These are phyloP conservation scores for Melampsora larici-populina DNA, from an alignment of 1,284 basidiomycete species.

Conservation along the genomic window DNA sequence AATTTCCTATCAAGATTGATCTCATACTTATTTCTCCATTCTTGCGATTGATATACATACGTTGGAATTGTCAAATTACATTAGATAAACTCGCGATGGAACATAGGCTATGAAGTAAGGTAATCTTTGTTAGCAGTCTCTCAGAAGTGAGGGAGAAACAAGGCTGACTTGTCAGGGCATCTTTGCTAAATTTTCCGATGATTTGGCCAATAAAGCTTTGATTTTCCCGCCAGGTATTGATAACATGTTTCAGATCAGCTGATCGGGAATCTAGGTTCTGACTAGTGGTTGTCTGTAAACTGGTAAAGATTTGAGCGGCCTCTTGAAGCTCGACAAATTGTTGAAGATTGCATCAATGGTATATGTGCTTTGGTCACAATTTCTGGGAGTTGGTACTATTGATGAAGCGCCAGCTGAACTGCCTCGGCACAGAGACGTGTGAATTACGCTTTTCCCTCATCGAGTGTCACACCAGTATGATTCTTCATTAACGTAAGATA, in stretches of 20 bases:
- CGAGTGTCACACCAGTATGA: constrained; percentile 51
- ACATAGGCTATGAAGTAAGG: constrained; percentile 64
- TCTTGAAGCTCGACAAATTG: constrained; percentile 98
- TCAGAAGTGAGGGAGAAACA: no score
- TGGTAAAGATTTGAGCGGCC: constrained; percentile 84
- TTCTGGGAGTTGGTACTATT: constrained; percentile 87
- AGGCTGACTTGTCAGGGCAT: constrained; percentile 48
- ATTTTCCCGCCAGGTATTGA: constrained; percentile 88
- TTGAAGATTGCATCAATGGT: constrained; percentile 89
- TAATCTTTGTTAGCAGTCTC: no score
- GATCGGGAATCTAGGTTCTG: constrained; percentile 92
- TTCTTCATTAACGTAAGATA: constrained; percentile 75
- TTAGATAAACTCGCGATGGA: constrained; percentile 85
- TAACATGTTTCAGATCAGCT: constrained; percentile 88
- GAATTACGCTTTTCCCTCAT: constrained; percentile 61
- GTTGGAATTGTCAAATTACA: constrained; percentile 78
- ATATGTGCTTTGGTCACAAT: constrained; percentile 87
- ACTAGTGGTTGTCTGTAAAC: constrained; percentile 78
- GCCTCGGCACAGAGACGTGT: constrained; percentile 87
- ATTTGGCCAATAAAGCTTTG: constrained; percentile 29
- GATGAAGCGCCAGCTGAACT: constrained; percentile 90
- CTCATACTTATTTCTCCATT: constrained; percentile 92
- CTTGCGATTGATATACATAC: constrained; percentile 82
- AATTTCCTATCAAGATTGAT: constrained; percentile 76
- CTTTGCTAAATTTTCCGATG: neutral